phyloP scores from a whole-genome alignment of 2,329 filamentous ascomycete genomes.

The Colletotrichum incanum region DNA sequence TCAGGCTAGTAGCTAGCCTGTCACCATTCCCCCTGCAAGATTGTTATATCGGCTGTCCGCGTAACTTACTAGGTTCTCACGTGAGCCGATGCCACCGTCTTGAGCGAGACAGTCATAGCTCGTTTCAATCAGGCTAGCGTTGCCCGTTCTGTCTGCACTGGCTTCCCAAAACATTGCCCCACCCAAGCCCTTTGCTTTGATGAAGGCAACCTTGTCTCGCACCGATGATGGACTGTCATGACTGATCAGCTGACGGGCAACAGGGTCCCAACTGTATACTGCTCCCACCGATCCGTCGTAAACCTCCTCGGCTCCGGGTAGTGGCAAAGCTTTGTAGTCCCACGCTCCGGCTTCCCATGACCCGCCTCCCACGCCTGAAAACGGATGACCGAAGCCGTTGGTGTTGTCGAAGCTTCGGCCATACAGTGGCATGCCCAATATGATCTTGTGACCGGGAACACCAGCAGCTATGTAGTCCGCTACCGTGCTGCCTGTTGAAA shows the following conservation, averaged over 20 bases:
- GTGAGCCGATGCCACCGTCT: conserved; percentile 34
- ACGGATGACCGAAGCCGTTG: conserved; percentile 75
- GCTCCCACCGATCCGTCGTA: conserved; percentile 73
- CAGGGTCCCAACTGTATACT: conserved; percentile 79
- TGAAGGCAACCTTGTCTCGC: conserved; percentile 75
- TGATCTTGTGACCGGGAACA: conserved; percentile 76
- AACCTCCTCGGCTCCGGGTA: conserved; percentile 69
- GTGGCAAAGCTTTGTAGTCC: conserved; percentile 86
- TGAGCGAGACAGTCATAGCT: conserved; percentile 51
- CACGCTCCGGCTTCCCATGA: conserved; percentile 83
- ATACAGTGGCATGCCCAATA: conserved; percentile 86
- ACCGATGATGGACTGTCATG: conserved; percentile 78
- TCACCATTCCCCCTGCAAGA: conserved; percentile 17
- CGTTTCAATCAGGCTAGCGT: conserved; percentile 73
- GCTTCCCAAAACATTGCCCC: conserved; percentile 92
- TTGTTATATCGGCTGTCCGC: conserved; percentile 71
- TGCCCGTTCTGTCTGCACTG: conserved; percentile 75
- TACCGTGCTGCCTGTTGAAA: conserved; percentile 77
- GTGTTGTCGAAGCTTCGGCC: conserved; percentile 77
- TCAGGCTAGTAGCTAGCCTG: neutral
- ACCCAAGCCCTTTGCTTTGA: conserved; percentile 74
- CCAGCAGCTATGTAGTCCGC: conserved; percentile 75
- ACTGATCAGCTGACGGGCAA: conserved; percentile 75
- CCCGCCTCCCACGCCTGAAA: conserved; percentile 76
- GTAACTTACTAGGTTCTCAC: conserved; percentile 66